Conservation (phyloP, 768 basidiomycete species). For the Termitomyces sp. region DNA sequence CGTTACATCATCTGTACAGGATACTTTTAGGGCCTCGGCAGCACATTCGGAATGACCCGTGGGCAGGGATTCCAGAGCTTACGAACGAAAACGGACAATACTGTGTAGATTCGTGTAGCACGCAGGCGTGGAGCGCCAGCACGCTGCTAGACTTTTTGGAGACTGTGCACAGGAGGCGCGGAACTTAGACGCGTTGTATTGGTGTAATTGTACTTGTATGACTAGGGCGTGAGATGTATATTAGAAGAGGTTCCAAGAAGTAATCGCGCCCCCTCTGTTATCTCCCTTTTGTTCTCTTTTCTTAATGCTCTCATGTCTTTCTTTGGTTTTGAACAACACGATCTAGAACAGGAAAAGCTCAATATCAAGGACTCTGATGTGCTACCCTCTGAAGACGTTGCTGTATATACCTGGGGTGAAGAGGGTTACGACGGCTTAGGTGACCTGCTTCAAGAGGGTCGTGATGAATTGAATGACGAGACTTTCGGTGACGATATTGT, state of each 20-base stretch:
- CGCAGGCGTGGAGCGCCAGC: slow-evolving; percentile 96
- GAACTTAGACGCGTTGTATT: slow-evolving; percentile 11
- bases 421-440: slow-evolving; percentile 89
- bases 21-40: slow-evolving; percentile 66
- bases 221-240: slow-evolving; percentile 14
- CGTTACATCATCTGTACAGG: slow-evolving; percentile 77
- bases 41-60: slow-evolving; percentile 77
- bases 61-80: slow-evolving; percentile 93
- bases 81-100: slow-evolving; percentile 82
- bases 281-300: slow-evolving; percentile 18
- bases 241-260: slow-evolving; percentile 1
- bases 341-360: slow-evolving; percentile 63
- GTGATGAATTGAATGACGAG: slow-evolving; percentile 94
- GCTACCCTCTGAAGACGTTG: slow-evolving; percentile 74
- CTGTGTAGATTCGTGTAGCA: slow-evolving; percentile 86
- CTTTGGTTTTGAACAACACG: slow-evolving; percentile 68
- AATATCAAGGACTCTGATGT: slow-evolving; percentile 45
- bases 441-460: slow-evolving; percentile 82
- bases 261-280: neutral
- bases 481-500: slow-evolving; percentile 78
- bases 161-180: slow-evolving; percentile 49
- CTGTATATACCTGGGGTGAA: slow-evolving; percentile 91
- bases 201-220: slow-evolving; percentile 14
- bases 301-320: slow-evolving; percentile 65
- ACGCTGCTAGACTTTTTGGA: slow-evolving; percentile 89